phyloP scores from a whole-genome alignment of 768 basidiomycete species.

The Gymnopilus dilepis region DNA sequence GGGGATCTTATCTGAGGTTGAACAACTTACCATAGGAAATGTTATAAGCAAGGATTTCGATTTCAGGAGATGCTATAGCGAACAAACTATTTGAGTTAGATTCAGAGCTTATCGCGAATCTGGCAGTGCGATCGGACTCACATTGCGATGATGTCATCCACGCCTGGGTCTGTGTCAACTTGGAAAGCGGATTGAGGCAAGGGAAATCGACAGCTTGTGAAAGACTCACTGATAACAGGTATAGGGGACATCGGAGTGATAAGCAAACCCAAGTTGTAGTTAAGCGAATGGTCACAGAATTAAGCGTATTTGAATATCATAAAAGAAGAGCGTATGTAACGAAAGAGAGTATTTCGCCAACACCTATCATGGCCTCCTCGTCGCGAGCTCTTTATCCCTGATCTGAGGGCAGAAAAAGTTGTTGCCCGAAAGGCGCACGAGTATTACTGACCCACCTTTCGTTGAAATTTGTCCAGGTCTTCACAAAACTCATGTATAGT shows the following conservation, averaged over 20 bases:
- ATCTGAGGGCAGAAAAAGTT: neutral
- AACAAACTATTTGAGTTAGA: conserved; percentile 53
- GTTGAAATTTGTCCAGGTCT: neutral
- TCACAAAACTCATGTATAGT: conserved; percentile 1
- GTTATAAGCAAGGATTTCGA: conserved; percentile 78
- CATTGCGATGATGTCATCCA: conserved; percentile 85
- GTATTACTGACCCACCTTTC: neutral
- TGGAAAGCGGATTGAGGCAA: conserved; percentile 1
- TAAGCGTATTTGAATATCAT: neutral
- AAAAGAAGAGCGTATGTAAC: neutral
- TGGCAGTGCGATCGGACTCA: conserved; percentile 35
- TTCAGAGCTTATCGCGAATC: neutral
- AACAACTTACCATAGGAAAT: conserved; percentile 71
- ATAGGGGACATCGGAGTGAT: conserved; percentile 80
- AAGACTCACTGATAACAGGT: conserved; percentile 70
- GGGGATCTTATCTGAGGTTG: neutral
- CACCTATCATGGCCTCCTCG: neutral
- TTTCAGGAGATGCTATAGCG: conserved; percentile 82
- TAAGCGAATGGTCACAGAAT: neutral
- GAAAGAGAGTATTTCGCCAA: neutral
- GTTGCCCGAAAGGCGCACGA: neutral
- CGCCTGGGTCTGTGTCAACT: conserved; percentile 90
- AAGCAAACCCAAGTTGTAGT: conserved; percentile 23
- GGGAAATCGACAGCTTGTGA: neutral
- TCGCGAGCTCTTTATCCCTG: neutral